phyloP scores from a whole-genome alignment of 1,284 basidiomycete species.

The Afroboletus lepidellus region DNA sequence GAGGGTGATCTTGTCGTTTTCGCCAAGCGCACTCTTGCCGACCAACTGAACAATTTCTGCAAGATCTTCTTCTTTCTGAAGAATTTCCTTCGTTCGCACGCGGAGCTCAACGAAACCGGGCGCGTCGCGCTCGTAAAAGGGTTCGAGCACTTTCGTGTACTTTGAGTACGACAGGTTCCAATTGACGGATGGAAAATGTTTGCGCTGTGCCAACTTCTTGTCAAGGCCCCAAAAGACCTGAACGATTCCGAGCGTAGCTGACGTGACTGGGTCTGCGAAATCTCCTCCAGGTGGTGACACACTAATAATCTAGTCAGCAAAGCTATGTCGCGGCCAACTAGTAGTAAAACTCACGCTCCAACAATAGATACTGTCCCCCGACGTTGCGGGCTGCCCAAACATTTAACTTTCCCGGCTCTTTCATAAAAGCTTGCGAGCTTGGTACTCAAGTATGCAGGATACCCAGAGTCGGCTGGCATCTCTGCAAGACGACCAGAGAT shows the following conservation, averaged over 20 bases:
- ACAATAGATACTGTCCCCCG: constrained; percentile 97
- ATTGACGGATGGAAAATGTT: constrained; percentile 98
- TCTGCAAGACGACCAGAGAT: constrained; percentile 99
- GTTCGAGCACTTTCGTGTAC: constrained; percentile 93
- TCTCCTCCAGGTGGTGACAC: constrained; percentile 99
- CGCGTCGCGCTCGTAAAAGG: constrained; percentile 88
- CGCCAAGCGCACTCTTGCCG: constrained; percentile 96
- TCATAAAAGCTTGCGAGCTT: constrained; percentile 99
- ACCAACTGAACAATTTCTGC: constrained; percentile 99
- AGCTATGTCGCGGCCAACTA: background rate
- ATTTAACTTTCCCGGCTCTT: constrained; percentile 95
- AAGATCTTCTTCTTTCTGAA: constrained; percentile 98
- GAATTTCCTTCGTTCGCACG: constrained; percentile 90
- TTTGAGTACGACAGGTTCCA: constrained; percentile 99
- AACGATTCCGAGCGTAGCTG: constrained; percentile 96
- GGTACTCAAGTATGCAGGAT: constrained; percentile 95
- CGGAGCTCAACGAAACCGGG: constrained; percentile 94
- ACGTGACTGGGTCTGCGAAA: constrained; percentile 98
- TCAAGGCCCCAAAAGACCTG: constrained; percentile 98
- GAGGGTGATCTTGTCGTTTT: constrained; percentile 97
- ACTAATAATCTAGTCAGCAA: constrained; percentile 40
- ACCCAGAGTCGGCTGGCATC: constrained; percentile 99
- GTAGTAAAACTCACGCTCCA: constrained; percentile 76
- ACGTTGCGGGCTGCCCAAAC: constrained; percentile 87
- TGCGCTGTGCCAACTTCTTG: constrained; percentile 96